Conservation (phyloP, 768 basidiomycete species). For the Neoboletus brunneissimus region DNA sequence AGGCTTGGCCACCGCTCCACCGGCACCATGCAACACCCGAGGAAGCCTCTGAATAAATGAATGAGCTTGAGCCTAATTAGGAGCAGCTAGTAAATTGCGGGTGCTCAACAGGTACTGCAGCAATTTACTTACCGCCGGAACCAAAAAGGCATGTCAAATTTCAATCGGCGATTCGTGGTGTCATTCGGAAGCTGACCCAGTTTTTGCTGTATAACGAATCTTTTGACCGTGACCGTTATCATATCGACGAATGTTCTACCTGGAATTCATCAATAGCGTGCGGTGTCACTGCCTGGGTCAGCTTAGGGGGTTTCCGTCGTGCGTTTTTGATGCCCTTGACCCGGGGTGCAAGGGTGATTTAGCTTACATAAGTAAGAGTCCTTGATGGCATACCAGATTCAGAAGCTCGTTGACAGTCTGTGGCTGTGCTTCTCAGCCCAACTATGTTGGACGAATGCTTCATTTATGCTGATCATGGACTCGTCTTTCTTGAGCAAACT, state of each 20-base stretch:
- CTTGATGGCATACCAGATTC: no score
- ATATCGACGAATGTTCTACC: no score
- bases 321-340: conserved; percentile 5
- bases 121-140: no score
- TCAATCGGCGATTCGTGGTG: neutral
- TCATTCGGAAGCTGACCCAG: neutral
- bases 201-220: neutral
- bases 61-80: neutral
- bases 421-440: neutral
- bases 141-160: no score
- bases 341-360: conserved; percentile 3
- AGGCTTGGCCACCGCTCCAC: no score
- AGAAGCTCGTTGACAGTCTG: neutral
- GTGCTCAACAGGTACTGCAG: no score
- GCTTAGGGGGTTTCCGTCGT: neutral
- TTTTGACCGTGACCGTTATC: neutral
- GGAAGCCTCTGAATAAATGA: neutral
- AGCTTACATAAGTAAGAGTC: no score
- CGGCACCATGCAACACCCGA: no score
- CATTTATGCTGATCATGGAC: neutral
- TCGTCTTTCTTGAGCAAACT: neutral
- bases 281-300: neutral
- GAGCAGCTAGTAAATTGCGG: no score
- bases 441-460: neutral
- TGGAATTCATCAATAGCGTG: neutral